Base-by-base conservation (phyloP, 1,284 basidiomycete species). In the Malassezia arunalokei region DNA sequence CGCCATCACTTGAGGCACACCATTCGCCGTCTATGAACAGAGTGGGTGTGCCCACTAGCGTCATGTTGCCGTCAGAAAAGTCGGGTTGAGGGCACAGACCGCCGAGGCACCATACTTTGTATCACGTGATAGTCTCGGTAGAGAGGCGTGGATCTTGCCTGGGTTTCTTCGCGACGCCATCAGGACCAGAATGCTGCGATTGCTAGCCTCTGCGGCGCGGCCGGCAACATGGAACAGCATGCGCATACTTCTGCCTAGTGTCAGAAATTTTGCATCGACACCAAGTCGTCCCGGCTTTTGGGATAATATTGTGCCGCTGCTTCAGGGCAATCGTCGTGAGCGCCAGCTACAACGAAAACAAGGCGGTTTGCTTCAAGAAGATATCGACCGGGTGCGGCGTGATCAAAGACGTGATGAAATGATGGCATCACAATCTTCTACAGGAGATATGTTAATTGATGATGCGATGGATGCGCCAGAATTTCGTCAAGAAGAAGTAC, bases 1-100 rank as follows among this genome's bases (percentile, higher is more conserved):
- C 49, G 29, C 66, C 63, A 8, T 54, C 48, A 38, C 59, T 60
- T 4, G 66, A 56, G 37, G 62, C 55, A 20, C 50, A 49, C 70
- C 70, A 73, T 48, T 66, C 51, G 48, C 70, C 70, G 35, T 71
- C 57, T 42, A 73, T 71, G 55, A 58, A 71, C 20, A 73, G 60
- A 28, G 70, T 73, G n/a, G 69, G 70, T 49, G 27, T 33, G 33
- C 15, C 33, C 11, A 35, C 15, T 5, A 35, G 5, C 15, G 33
- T 35, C 33, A 24, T 24, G 20, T 24, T 24, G 20, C 20, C 4
- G 20, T 24, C 20, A 24, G 4, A 24, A 24, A 24, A 4, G 20
- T 24, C 20, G 20, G 4, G 20, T 24, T 4, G 20, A 24, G 20
- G 20, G 20, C 20, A 24, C 20, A 24, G 20, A 24, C 20, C 20